Percentiles rank a stretch among this genome's conserved stretches.
Conservation (phyloP, 148 eudicot genomes). For the Spergularia bocconei region DNA sequence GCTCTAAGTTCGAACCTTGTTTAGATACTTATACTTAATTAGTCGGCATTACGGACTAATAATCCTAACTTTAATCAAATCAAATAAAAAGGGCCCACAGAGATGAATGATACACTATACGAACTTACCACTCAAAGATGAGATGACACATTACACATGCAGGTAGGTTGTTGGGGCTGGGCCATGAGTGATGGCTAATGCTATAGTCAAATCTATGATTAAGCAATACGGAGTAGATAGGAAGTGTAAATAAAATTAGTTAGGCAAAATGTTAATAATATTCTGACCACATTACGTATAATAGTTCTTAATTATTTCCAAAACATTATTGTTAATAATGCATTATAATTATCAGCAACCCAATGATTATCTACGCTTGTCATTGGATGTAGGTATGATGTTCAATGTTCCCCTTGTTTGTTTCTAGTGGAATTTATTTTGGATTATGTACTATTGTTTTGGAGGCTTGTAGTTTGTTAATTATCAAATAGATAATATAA, state of each 20-base stretch:
- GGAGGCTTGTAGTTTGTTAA: too few species aligned
- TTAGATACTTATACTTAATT: not conserved
- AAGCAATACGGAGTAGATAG: constrained; percentile 7
- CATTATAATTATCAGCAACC: not conserved
- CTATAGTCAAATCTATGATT: constrained; percentile 11
- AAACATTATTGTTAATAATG: not conserved
- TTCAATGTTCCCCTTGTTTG: too few species aligned
- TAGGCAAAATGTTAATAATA: not conserved
- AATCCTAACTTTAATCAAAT: not conserved
- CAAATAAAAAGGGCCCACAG: not conserved
- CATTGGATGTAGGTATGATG: not conserved
- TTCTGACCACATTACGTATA: not conserved
- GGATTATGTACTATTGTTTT: too few species aligned
- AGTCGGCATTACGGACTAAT: not conserved
- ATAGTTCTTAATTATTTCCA: not conserved
- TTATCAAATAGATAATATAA: too few species aligned
- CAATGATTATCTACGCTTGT: not conserved
- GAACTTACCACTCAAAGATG: not conserved
- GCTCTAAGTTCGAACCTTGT: not conserved
- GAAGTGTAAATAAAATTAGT: too few species aligned
- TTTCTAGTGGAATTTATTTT: too few species aligned
- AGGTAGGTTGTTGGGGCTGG: constrained; percentile 1
- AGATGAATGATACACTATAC: not conserved
- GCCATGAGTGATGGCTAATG: constrained; percentile 12
- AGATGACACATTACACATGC: constrained; percentile 9